Evolutionary conservation across 139 green algal genomes (phyloP), one percentile per base, ranked within the genome.

Genomic region (Volvox africanus): DNA sequence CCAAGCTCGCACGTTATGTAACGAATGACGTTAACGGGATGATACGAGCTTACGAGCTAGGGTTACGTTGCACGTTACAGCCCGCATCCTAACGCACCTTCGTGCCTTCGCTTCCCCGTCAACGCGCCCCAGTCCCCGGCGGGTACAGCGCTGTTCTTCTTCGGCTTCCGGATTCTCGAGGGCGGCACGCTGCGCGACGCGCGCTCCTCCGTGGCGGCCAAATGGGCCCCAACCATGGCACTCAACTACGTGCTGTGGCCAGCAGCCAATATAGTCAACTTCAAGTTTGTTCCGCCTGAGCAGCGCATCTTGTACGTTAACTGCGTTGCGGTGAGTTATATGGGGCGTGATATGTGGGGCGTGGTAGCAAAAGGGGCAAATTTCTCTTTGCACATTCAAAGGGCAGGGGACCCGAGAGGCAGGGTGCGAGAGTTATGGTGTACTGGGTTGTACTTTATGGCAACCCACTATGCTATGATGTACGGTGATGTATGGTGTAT

Each of bases 261-360:
- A 0, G 67, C 94, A 21, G 95, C 96, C 1, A 97, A 98, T 88
- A 89, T 97, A 16, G 93, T 99, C 89, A 98, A 98, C 94, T 99
- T 99, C 95, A 91, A 89, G 80, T 86, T 86, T 78, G 93, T 98
- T 18, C 95, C 97, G 26, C 92, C 92, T 5, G 82, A 96, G 71
- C 96, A 97, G 61, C 93, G 97, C 33, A 97, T 98, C 69, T 93
- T 99, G 37, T 99, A 97, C 94, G 96, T 98, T 89, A 99, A 99
- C 84, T 76, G 95, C 11, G 91, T 98, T 37, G 91, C 92, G 37
- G 94, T 96, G 81, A 92, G 92, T 33, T n/a, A 79, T 26, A 14
- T 3, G 67, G 3, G 67, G 67, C 22, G 3, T 32, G 67, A 12
- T 26, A 75, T 26, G 11, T 12, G 67, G 3, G 67, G 11, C 67